Conservation (phyloP, 192 early-diverging fungal genomes). For the Rhizoclosmatium sp. region DNA sequence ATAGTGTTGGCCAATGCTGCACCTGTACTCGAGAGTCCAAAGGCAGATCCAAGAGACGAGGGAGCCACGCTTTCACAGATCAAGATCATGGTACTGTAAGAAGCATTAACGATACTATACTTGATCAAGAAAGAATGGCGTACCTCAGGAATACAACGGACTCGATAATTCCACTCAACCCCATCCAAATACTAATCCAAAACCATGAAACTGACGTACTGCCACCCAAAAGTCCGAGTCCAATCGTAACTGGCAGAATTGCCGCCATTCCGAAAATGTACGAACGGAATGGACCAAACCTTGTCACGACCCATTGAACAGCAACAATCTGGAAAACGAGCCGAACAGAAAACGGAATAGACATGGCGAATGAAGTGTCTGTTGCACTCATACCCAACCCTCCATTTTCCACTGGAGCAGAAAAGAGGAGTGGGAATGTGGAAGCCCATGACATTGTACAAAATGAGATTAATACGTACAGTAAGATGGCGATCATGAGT, state of each 20-base stretch:
- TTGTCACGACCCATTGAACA: conserved; percentile 30
- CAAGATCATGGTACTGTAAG: neutral
- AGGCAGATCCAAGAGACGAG: neutral
- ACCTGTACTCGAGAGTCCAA: neutral
- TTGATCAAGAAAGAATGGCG: neutral
- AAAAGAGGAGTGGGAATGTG: conserved; percentile 52
- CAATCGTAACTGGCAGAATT: conserved; percentile 27
- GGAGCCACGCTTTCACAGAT: neutral
- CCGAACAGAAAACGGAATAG: conserved; percentile 41
- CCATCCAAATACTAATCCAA: conserved; percentile 22
- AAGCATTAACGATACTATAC: neutral
- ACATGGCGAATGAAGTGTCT: conserved; percentile 32
- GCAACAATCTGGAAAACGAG: conserved; percentile 45
- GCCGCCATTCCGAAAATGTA: conserved; percentile 36
- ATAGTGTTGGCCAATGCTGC: neutral
- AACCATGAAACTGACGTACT: neutral
- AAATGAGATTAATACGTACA: conserved; percentile 52
- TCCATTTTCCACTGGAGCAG: conserved; percentile 25
- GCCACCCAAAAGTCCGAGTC: conserved; percentile 21
- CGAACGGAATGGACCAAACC: conserved; percentile 20
- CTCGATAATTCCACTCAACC: conserved; percentile 44
- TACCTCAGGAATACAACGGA: conserved; percentile 42
- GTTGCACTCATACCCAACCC: conserved; percentile 34
- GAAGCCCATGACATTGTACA: conserved; percentile 53
- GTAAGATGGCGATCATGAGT: conserved; percentile 36